phyloP scores from a whole-genome alignment of 2,329 filamentous ascomycete species.

The Aspergillus eucalypticola region DNA sequence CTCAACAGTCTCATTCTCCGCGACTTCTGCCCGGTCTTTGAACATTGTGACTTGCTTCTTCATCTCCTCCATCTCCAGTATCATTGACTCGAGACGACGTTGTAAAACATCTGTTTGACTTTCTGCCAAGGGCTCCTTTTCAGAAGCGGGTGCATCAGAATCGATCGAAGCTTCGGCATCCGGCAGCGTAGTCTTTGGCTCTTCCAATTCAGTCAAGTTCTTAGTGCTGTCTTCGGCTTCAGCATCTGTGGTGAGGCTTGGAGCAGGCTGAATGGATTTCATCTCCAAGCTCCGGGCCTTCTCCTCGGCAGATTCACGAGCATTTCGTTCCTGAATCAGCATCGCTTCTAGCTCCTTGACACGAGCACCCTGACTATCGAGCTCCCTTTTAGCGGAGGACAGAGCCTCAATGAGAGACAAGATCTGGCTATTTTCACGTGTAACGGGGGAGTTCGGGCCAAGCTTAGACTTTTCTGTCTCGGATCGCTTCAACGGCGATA shows the following conservation, averaged over 20 bases:
- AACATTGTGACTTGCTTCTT: constrained; percentile 77
- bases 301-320: constrained; percentile 81
- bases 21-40: constrained; percentile 73
- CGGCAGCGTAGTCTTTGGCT: constrained; percentile 11
- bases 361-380: constrained; percentile 76
- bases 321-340: constrained; percentile 75
- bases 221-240: constrained; percentile 5
- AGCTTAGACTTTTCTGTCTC: constrained; percentile 74
- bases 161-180: constrained; percentile 14
- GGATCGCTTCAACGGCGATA: constrained; percentile 66
- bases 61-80: constrained; percentile 77
- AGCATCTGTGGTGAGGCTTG: neutral
- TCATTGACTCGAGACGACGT: constrained; percentile 71
- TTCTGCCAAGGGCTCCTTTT: constrained; percentile 33
- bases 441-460: constrained; percentile 46
- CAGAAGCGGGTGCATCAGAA: constrained; percentile 28
- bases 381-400: constrained; percentile 78
- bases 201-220: constrained; percentile 6
- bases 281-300: constrained; percentile 70
- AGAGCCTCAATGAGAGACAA: constrained; percentile 81
- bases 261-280: constrained; percentile 50
- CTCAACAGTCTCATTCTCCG: constrained; percentile 73
- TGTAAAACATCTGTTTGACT: constrained; percentile 57
- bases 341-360: constrained; percentile 79
- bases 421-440: constrained; percentile 69